A percentile compares a stretch with the other conserved stretches of the same genome.
Evolutionary conservation across 345 rosid genomes (phyloP).

Genomic region (Angophora floribunda): DNA sequence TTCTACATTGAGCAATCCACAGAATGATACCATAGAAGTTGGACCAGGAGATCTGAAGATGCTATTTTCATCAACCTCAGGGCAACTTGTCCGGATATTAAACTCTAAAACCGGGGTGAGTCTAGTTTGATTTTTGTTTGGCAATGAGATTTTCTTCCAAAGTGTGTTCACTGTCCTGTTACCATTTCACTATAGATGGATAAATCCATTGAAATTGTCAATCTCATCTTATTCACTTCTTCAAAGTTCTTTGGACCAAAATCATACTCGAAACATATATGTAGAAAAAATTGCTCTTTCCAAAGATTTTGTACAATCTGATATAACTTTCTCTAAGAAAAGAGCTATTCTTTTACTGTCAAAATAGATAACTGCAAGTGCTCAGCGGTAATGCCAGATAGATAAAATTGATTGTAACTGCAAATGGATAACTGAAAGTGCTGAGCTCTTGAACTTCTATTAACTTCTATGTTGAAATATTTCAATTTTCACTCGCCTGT

Average conservation of each 20-base stretch:
- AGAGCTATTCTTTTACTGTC: neutral
- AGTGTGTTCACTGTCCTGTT: neutral
- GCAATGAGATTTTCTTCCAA: neutral
- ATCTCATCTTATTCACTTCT: neutral
- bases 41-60: slow-evolving; percentile 77
- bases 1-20: slow-evolving; percentile 7
- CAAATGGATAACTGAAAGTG: neutral
- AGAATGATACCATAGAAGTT: slow-evolving; percentile 37
- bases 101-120: slow-evolving; percentile 64
- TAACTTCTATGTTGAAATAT: neutral
- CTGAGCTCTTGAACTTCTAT: neutral
- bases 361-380: neutral
- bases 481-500: neutral
- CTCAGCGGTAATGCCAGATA: neutral
- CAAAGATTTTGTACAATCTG: neutral
- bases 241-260: neutral
- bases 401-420: neutral
- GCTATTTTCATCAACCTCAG: slow-evolving; percentile 54
- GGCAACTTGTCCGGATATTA: slow-evolving; percentile 59
- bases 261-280: neutral
- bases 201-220: neutral
- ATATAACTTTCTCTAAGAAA: neutral
- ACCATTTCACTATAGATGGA: neutral
- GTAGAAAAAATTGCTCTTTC: neutral
- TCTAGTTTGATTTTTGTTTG: neutral